A percentile compares a stretch with the other conserved stretches of the same genome.
phyloP scores from a whole-genome alignment of 2,329 filamentous ascomycete genomes.

The Epichloe uncinata region DNA sequence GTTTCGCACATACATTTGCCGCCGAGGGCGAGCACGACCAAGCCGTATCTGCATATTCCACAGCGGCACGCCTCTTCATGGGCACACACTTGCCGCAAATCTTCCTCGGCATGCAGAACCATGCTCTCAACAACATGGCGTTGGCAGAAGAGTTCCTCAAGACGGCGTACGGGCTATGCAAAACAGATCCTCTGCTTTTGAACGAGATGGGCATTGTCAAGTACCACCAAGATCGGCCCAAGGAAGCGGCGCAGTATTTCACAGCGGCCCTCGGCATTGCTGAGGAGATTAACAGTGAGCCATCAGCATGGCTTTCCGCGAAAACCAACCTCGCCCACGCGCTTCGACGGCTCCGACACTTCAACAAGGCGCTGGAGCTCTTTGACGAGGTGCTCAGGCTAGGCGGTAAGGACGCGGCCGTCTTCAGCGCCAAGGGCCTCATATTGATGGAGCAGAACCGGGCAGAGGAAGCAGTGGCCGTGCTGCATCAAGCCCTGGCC shows the following conservation, averaged over 20 bases:
- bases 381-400: constrained; percentile 81
- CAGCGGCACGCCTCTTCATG: constrained; percentile 87
- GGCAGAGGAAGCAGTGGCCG: constrained; percentile 63
- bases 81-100: constrained; percentile 92
- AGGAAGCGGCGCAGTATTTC: constrained; percentile 67
- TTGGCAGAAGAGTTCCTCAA: constrained; percentile 90
- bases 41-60: constrained; percentile 94
- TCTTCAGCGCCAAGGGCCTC: constrained; percentile 74
- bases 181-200: constrained; percentile 74
- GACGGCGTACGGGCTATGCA: constrained; percentile 71
- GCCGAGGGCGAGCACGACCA: constrained; percentile 97
- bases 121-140: constrained; percentile 87
- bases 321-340: constrained; percentile 85
- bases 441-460: constrained; percentile 67
- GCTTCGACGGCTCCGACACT: constrained; percentile 56
- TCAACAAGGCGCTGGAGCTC: constrained; percentile 58
- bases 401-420: constrained; percentile 63
- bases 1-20: constrained; percentile 95
- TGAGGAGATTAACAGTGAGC: constrained; percentile 68
- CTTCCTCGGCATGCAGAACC: constrained; percentile 96
- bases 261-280: constrained; percentile 63
- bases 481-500: constrained; percentile 73
- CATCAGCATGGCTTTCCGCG: constrained; percentile 69
- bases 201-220: constrained; percentile 96
- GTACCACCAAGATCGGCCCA: constrained; percentile 74